phyloP scores from a whole-genome alignment of 768 basidiomycete genomes.

The Hebeloma cylindrosporum region DNA sequence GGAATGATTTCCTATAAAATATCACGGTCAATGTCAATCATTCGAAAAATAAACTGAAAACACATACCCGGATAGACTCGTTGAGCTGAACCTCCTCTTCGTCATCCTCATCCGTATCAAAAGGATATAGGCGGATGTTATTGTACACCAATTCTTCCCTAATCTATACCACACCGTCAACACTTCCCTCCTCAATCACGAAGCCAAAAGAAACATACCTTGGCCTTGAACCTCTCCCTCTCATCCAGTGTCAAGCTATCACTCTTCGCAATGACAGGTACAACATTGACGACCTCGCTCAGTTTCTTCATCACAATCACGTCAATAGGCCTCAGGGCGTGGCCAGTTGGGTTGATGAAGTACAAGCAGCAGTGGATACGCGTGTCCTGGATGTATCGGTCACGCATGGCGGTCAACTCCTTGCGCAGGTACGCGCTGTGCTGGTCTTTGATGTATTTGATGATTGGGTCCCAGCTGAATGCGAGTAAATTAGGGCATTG shows the following conservation, averaged over 20 bases:
- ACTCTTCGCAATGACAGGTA: slow-evolving; percentile 98
- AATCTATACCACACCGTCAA: slow-evolving; percentile 52
- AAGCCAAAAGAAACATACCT: slow-evolving; percentile 47
- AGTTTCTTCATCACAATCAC: slow-evolving; percentile 99
- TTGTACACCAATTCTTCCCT: slow-evolving; percentile 89
- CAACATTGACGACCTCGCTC: slow-evolving; percentile 98
- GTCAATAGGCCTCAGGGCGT: slow-evolving; percentile 93
- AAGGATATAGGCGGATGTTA: slow-evolving; percentile 94
- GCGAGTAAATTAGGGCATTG: slow-evolving; percentile 7
- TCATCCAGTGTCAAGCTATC: slow-evolving; percentile 94
- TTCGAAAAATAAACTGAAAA: background rate
- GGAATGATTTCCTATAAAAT: slow-evolving; percentile 80
- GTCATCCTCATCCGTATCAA: slow-evolving; percentile 94
- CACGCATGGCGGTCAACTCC: slow-evolving; percentile 97
- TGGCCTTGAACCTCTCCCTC: slow-evolving; percentile 88
- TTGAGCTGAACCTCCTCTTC: slow-evolving; percentile 92
- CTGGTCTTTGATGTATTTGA: slow-evolving; percentile 99
- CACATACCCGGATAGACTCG: slow-evolving; percentile 80
- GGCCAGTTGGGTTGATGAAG: slow-evolving; percentile 99
- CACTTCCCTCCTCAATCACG: background rate
- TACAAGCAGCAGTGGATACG: slow-evolving; percentile 97
- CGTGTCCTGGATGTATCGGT: slow-evolving; percentile 97
- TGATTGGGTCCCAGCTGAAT: slow-evolving; percentile 93
- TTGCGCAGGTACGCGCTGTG: slow-evolving; percentile 98
- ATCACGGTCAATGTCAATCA: slow-evolving; percentile 1